Conservation (phyloP, 148 eudicot species). For the Cornus florida region DNA sequence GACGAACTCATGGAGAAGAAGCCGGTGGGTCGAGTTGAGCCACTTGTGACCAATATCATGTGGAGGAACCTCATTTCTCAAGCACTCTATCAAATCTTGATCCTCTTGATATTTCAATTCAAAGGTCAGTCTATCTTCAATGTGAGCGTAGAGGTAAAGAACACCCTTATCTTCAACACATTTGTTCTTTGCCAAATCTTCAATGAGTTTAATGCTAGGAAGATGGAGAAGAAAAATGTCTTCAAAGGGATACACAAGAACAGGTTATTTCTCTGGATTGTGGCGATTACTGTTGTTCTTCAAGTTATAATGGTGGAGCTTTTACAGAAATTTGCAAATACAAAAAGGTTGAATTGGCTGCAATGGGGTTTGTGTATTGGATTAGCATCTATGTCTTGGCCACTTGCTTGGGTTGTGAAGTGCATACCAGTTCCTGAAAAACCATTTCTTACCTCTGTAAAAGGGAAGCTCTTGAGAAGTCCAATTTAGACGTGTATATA, state of each 20-base stretch:
- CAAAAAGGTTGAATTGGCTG: slow-evolving; percentile 3
- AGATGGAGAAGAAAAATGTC: background rate
- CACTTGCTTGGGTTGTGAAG: slow-evolving; percentile 4
- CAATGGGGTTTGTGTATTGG: background rate
- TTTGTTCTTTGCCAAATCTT: slow-evolving; percentile 3
- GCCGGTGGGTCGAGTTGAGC: background rate
- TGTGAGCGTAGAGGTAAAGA: background rate
- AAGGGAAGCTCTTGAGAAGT: background rate
- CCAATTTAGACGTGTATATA: no score
- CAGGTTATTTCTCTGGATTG: background rate
- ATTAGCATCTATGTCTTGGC: background rate
- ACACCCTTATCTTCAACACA: slow-evolving; percentile 1
- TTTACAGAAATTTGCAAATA: background rate
- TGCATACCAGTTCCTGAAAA: slow-evolving; percentile 2
- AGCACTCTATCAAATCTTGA: background rate
- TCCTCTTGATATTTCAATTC: background rate
- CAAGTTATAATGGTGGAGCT: background rate
- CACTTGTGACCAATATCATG: background rate
- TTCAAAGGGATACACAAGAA: background rate
- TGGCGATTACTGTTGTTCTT: background rate
- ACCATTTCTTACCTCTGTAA: background rate
- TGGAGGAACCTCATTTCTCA: slow-evolving; percentile 9
- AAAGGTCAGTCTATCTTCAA: background rate
- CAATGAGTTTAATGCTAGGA: background rate
- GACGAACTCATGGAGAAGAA: background rate